Conservation (phyloP, 192 early-diverging fungal genomes). For the Coemansia sp. region DNA sequence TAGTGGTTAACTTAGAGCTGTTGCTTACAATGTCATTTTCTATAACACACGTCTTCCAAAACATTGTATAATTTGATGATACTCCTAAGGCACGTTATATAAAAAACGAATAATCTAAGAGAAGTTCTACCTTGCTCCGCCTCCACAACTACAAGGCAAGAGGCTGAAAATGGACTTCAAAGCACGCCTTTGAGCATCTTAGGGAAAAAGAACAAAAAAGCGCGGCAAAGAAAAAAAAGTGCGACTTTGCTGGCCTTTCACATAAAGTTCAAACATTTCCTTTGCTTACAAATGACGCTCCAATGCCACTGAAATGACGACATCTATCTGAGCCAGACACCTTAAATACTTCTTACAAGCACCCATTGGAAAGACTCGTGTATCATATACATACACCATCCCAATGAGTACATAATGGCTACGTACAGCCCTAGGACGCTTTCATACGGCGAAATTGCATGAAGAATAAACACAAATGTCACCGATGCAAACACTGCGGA, state of each 20-base stretch:
- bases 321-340: neutral
- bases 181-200: too few species aligned
- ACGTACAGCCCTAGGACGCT: neutral
- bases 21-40: neutral
- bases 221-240: too few species aligned
- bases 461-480: neutral
- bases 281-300: too few species aligned
- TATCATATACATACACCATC: neutral
- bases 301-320: neutral
- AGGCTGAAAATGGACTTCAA: too few species aligned
- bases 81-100: too few species aligned
- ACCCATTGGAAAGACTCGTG: conserved; percentile 2
- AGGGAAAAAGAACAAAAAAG: too few species aligned
- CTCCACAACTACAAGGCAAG: too few species aligned
- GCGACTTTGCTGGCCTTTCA: too few species aligned
- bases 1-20: too few species aligned
- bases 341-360: neutral
- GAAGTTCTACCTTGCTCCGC: too few species aligned
- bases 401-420: neutral
- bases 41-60: neutral
- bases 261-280: too few species aligned
- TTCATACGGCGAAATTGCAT: neutral
- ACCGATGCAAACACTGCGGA: neutral
- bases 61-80: neutral
- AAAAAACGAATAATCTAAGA: too few species aligned